Base-by-base conservation (phyloP, 805 yeast genomes). In the Cyberlindnera euphorbiiphila region DNA sequence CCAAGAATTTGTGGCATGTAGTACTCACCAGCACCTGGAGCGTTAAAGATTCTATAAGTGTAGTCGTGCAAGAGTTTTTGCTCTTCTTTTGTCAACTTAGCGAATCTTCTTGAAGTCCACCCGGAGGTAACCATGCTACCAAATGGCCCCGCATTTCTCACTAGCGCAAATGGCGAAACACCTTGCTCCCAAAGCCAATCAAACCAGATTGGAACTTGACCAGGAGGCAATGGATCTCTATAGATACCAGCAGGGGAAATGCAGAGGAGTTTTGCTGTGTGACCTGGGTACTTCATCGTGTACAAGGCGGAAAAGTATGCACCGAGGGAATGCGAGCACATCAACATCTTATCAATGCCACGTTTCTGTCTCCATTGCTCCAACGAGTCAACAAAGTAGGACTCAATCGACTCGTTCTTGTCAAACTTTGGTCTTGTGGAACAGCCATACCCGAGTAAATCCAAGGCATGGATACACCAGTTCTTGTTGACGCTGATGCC, bases 11-110 rank as follows among this genome's bases (percentile, higher is more conserved):
- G 84, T 48, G 86, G 84, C 47, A 93, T 66, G 68, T 91, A 80
- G 57, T 91, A 91, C 62, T 91, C 98, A 6, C 98, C 98, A 0
- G 94, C 85, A 0, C 98, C 98, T 4, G 70, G 75, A 7, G 85
- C 81, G 47, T 81, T 85, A 68, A 93, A 93, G 10, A 89, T 85
- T 4, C 80, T 75, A 60, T 91, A 89, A 0, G 91, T 68, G 57
- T 93, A 93, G 47, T 69, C 68, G 54, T 93, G 98, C 47, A 91
- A 64, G 6, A 75, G 65, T 16, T 70, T 60, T 51, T 80, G 81
- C 21, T 53, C 56, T 3, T 41, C 42, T 6, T 59, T 45, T 2
- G 66, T 53, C 27, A 85, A 62, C 28, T 72, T 69, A 16, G 87
- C 74, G 57, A 93, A 91, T 34, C 98, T 62, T 37, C 96, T 67